Conservation (phyloP, 2,329 filamentous ascomycete species). For the Fusarium odoratissimum region DNA sequence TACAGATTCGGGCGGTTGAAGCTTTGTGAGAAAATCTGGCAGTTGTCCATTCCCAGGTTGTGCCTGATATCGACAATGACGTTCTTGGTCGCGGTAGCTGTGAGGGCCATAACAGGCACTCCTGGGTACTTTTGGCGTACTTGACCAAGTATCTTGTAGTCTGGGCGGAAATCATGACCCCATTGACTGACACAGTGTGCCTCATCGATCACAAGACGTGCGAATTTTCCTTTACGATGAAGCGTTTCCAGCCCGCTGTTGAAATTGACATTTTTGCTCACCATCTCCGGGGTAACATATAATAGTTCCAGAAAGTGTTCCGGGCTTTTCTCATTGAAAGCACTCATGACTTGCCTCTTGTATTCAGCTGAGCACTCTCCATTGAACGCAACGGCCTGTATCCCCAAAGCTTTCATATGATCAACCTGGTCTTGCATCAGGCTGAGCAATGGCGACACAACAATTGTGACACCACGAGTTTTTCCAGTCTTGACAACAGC, state of each 20-base stretch:
- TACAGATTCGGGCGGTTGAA: conserved; percentile 97
- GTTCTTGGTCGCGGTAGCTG: conserved; percentile 92
- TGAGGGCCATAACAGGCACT: conserved; percentile 93
- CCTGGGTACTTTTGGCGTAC: conserved; percentile 77
- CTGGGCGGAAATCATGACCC: conserved; percentile 97
- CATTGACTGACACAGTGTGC: conserved; percentile 99
- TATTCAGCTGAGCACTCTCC: conserved; percentile 75
- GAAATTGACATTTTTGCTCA: conserved; percentile 82
- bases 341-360: conserved; percentile 73
- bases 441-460: conserved; percentile 94
- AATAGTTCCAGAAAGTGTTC: conserved; percentile 86
- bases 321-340: conserved; percentile 70
- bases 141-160: conserved; percentile 88
- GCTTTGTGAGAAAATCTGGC: conserved; percentile 86
- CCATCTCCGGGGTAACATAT: conserved; percentile 97
- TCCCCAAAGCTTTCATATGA: conserved; percentile 78
- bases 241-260: conserved; percentile 73
- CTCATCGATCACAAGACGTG: conserved; percentile 95
- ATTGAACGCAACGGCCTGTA: conserved; percentile 86
- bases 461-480: conserved; percentile 88
- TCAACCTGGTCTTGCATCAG: conserved; percentile 97
- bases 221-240: conserved; percentile 78
- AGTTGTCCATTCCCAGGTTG: conserved; percentile 85
- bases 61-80: conserved; percentile 93
- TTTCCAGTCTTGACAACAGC: conserved; percentile 84